Evolutionary conservation across 2,329 filamentous ascomycete genomes (phyloP), one percentile per base, ranked within the genome.

Genomic region (Huntiella moniliformis): DNA sequence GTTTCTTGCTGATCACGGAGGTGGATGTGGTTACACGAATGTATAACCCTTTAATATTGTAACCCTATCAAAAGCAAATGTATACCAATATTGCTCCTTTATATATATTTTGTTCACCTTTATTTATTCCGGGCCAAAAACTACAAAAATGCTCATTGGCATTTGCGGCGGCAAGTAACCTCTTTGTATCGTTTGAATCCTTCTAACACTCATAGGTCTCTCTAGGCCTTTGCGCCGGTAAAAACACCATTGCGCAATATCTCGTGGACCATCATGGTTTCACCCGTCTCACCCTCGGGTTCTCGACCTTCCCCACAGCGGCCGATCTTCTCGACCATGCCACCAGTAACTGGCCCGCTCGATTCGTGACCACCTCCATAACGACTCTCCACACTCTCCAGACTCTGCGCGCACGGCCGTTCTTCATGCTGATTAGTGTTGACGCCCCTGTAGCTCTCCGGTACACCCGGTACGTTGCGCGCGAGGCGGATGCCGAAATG

Each of bases 361-460:
- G 78, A 46, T 98, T 82, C 73, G 84, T 96, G 12, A 91, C 79
- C 2, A 91, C 82, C 3, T 80, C 91, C 57, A 77, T 95, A 51
- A 74, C 77, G 64, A 75, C 78, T 53, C 80, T 86, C 53, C 60
- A 61, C 2, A 72, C 79, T 5, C 71, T 94, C 4, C 83, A 95
- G 54, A 70, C 77, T 17, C 75, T 95, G 43, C 65, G 78, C 50
- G 71, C 79, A 15, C 74, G 91, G 5, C 91, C 91, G 1, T 95
- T 94, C 66, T 96, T 96, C 67, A 71, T 98, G 42, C 74, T 96
- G 32, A 68, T 98, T 56, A 88, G 84, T 59, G 77, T 96, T 41
- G 88, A 96, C 61, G 88, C 87, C 4, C 91, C 91, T 1, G 70
- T 95, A 39, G 81, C 74, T 42, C 67, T 88, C 38, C 80, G 91